Evolutionary conservation across 805 yeast species (phyloP).

Genomic region (Zygotorulaspora florentina): DNA sequence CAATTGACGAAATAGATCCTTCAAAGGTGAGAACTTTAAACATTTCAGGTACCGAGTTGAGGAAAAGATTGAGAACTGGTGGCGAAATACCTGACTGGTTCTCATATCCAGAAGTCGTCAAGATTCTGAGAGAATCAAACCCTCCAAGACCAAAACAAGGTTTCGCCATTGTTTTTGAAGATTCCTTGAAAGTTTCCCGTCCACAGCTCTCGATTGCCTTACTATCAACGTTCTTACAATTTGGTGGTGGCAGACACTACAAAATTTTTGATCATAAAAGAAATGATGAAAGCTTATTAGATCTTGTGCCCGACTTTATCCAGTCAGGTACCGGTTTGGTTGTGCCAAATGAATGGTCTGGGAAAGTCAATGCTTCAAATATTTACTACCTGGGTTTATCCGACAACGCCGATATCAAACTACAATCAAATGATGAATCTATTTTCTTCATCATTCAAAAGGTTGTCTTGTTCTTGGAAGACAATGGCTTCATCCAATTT

Average conservation of each 20-base stretch:
- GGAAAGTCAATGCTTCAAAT: constrained; percentile 22
- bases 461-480: constrained; percentile 66
- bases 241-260: constrained; percentile 76
- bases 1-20: constrained; percentile 81
- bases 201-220: constrained; percentile 74
- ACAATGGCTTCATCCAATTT: constrained; percentile 73
- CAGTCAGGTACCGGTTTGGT: constrained; percentile 93
- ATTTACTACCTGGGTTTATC: constrained; percentile 45
- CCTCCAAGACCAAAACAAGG: constrained; percentile 92
- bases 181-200: constrained; percentile 55
- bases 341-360: constrained; percentile 40
- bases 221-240: constrained; percentile 86
- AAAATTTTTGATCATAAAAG: constrained; percentile 45
- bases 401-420: constrained; percentile 54
- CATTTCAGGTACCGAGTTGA: constrained; percentile 91
- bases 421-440: constrained; percentile 50
- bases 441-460: constrained; percentile 71
- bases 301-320: constrained; percentile 37
- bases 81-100: constrained; percentile 93
- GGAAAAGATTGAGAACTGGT: constrained; percentile 82
- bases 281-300: constrained; percentile 67
- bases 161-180: constrained; percentile 67
- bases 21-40: constrained; percentile 76
- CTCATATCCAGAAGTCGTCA: constrained; percentile 93
- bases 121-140: constrained; percentile 82